A percentile compares a stretch with the other conserved stretches of the same genome.
These are phyloP conservation scores for Vitis rotundifolia DNA, from an alignment of 164 flowering plant species.

Conservation along the genomic window DNA sequence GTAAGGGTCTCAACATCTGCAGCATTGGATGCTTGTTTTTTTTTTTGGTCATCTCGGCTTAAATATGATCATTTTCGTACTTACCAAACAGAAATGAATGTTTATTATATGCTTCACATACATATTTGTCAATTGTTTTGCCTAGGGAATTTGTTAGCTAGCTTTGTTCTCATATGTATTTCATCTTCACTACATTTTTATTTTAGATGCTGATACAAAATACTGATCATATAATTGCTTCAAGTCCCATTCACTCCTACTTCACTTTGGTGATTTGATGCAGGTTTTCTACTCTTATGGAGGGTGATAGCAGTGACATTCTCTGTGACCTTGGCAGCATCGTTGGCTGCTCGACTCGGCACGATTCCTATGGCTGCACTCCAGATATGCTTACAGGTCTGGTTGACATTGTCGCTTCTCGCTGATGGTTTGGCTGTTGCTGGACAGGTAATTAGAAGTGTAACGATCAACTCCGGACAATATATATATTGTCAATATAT, in stretches of 20 bases:
- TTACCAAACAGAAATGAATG: too few species aligned
- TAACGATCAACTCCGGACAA: too few species aligned
- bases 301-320: slow-evolving; percentile 84
- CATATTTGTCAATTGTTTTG: background rate
- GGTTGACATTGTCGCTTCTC: slow-evolving; percentile 86
- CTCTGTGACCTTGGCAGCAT: slow-evolving; percentile 91
- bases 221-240: too few species aligned
- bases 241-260: too few species aligned
- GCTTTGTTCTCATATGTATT: too few species aligned
- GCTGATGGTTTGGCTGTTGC: slow-evolving; percentile 81
- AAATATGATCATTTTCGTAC: too few species aligned
- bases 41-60: too few species aligned
- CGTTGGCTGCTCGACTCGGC: slow-evolving; percentile 86
- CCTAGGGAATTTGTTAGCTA: too few species aligned
- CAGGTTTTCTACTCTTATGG: slow-evolving; percentile 68
- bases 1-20: slow-evolving; percentile 25
- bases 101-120: too few species aligned
- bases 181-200: too few species aligned
- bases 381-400: slow-evolving; percentile 88
- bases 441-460: slow-evolving; percentile 49
- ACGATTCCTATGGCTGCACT: slow-evolving; percentile 92
- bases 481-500: background rate
- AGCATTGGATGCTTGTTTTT: too few species aligned
- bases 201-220: too few species aligned
- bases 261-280: background rate